phyloP scores from a whole-genome alignment of 2,329 filamentous ascomycete genomes.

The Fusarium continuum region DNA sequence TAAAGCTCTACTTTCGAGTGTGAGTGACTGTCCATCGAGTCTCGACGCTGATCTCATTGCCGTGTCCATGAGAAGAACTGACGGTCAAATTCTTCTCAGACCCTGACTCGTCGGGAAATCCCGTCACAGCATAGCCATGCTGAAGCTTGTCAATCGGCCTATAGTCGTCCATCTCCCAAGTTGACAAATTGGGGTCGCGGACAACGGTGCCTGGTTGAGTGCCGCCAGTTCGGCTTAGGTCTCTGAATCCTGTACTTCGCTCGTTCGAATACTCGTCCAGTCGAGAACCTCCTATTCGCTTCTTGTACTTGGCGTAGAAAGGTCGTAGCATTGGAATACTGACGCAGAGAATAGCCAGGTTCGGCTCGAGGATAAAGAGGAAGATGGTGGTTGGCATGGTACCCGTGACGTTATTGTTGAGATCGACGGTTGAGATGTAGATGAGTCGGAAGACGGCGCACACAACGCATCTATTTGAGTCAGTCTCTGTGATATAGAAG shows the following conservation, averaged over 20 bases:
- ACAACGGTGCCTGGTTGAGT: constrained; percentile 4
- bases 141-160: constrained; percentile 18
- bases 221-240: constrained; percentile 29
- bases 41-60: constrained; percentile 36
- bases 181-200: constrained; percentile 20
- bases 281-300: constrained; percentile 46
- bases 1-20: not conserved
- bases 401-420: constrained; percentile 49
- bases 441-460: constrained; percentile 52
- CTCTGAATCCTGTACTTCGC: constrained; percentile 27
- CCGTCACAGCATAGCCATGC: constrained; percentile 16
- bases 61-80: constrained; percentile 3
- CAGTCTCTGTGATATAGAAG: not conserved
- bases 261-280: constrained; percentile 42
- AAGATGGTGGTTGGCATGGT: constrained; percentile 53
- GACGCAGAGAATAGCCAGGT: constrained; percentile 53
- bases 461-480: constrained; percentile 47
- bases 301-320: constrained; percentile 47
- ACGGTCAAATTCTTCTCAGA: constrained; percentile 41
- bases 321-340: constrained; percentile 55
- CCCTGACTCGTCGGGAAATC: constrained; percentile 33
- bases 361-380: constrained; percentile 53
- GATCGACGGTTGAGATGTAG: constrained; percentile 51
- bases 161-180: constrained; percentile 42
- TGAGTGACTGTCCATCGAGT: constrained; percentile 40